phyloP scores from a whole-genome alignment of 805 yeast species.

The Candida glaebosa region DNA sequence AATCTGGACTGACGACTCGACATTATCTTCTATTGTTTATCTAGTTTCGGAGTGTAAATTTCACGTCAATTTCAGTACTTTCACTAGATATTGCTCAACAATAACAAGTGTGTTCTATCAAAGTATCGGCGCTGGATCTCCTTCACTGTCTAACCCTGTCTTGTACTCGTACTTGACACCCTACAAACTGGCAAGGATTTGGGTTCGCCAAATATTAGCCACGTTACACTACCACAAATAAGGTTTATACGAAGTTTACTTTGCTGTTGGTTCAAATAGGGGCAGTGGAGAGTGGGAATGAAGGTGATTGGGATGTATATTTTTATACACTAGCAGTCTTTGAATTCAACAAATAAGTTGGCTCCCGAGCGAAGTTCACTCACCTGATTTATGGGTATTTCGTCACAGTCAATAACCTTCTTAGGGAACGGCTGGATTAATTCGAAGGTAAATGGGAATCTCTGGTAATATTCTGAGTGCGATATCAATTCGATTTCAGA shows the following conservation, averaged over 20 bases:
- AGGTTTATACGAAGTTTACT: background rate
- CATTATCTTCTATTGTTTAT: slow-evolving; percentile 14
- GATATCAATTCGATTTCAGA: slow-evolving; percentile 10
- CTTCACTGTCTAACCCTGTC: background rate
- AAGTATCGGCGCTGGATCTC: background rate
- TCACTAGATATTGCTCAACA: background rate
- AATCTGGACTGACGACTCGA: slow-evolving; percentile 33
- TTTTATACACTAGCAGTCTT: slow-evolving; percentile 8
- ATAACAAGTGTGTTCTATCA: background rate
- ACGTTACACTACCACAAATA: background rate
- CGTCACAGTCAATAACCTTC: slow-evolving; percentile 18
- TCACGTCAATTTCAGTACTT: too few species aligned
- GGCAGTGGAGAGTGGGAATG: background rate
- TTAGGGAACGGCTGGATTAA: slow-evolving; percentile 42
- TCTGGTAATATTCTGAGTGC: slow-evolving; percentile 15
- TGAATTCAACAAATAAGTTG: slow-evolving; percentile 34
- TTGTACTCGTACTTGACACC: too few species aligned
- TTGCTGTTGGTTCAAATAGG: background rate
- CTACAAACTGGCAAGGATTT: slow-evolving; percentile 8
- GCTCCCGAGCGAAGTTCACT: slow-evolving; percentile 33
- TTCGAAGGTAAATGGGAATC: slow-evolving; percentile 33
- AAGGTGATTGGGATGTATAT: background rate
- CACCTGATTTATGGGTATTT: slow-evolving; percentile 13
- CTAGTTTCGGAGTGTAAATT: too few species aligned
- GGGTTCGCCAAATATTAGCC: background rate